Conservation (phyloP, 345 rosid species). For the Camelina sativa region DNA sequence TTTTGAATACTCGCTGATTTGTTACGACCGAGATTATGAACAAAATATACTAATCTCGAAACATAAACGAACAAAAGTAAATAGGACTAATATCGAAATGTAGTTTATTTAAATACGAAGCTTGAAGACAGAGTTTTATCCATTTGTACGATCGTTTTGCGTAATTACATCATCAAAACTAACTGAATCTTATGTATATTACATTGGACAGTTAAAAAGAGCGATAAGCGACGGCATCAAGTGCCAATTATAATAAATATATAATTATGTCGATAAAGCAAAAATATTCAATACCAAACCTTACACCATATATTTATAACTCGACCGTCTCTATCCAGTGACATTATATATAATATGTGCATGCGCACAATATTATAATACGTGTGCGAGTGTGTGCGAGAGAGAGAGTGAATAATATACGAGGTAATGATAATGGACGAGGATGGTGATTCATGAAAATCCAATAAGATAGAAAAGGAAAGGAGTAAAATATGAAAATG, state of each 20-base stretch:
- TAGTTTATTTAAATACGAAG: not conserved
- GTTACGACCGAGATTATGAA: not conserved
- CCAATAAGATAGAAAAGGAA: constrained; percentile 41
- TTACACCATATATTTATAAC: constrained; percentile 18
- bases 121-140: constrained; percentile 20
- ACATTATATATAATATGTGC: constrained; percentile 22
- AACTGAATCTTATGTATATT: constrained; percentile 15
- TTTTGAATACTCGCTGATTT: constrained; percentile 7
- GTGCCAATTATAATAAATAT: constrained; percentile 12
- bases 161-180: constrained; percentile 15
- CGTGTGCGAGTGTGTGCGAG: not conserved
- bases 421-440: constrained; percentile 43
- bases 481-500: constrained; percentile 33
- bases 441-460: constrained; percentile 38
- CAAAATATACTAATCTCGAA: not conserved
- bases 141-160: constrained; percentile 9
- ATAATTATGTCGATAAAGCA: constrained; percentile 26
- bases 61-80: not conserved
- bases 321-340: constrained; percentile 36
- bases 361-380: constrained; percentile 29
- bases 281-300: constrained; percentile 2
- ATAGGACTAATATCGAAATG: not conserved
- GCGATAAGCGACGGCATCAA: constrained; percentile 24
- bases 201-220: constrained; percentile 26
- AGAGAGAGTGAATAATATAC: constrained; percentile 28